phyloP scores from a whole-genome alignment of 306 rosid species.

The Cucurbita pepo region DNA sequence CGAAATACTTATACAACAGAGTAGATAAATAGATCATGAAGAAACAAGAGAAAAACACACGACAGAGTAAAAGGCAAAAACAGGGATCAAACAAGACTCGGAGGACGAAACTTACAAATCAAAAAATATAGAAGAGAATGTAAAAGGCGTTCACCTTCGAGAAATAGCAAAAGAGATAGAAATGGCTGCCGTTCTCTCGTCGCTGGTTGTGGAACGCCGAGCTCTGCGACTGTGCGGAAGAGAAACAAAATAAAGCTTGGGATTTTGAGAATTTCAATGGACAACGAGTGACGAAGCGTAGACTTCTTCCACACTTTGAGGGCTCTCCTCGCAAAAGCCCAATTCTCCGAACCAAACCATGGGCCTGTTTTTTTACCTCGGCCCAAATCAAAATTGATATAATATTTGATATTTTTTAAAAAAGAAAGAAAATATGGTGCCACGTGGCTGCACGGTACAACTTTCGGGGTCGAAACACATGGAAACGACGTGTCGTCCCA shows the following conservation, averaged over 20 bases:
- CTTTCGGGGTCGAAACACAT: not conserved
- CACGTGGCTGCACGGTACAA: not conserved
- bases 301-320: not conserved
- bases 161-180: not conserved
- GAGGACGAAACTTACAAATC: not conserved
- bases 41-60: not conserved
- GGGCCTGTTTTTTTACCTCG: not conserved
- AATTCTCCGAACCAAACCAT: not conserved
- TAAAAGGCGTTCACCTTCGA: not conserved
- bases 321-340: not conserved
- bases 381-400: not conserved
- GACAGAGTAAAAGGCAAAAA: not conserved
- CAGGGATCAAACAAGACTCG: not conserved
- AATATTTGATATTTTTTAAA: too few relatives aligned
- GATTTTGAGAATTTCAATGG: constrained; percentile 1
- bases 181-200: not conserved
- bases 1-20: not conserved
- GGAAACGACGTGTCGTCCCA: not conserved
- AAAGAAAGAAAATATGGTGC: not conserved
- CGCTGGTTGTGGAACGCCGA: not conserved
- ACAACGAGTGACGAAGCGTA: not conserved
- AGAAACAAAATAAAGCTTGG: not conserved
- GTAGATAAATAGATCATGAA: not conserved
- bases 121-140: not conserved
- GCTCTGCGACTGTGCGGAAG: not conserved